These are phyloP conservation scores for Lotus japonicus DNA, from an alignment of 306 rosid species.

Conservation along the genomic window DNA sequence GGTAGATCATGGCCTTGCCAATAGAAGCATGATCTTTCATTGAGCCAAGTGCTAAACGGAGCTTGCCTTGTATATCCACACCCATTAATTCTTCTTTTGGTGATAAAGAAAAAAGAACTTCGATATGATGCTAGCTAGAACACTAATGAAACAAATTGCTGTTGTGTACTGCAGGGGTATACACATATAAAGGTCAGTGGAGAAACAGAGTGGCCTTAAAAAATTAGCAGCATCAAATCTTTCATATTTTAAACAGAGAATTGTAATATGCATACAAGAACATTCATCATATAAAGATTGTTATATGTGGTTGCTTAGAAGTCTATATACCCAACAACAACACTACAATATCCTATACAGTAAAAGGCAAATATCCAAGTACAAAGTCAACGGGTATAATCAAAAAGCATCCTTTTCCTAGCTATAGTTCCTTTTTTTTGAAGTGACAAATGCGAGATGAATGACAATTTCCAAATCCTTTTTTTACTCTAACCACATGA, in stretches of 20 bases:
- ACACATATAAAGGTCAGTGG: conserved; percentile 30
- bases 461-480: background rate
- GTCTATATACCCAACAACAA: conserved; percentile 28
- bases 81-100: conserved; percentile 20
- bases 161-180: conserved; percentile 17
- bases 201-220: conserved; percentile 11
- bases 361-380: conserved; percentile 24
- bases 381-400: conserved; percentile 43
- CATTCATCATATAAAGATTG: conserved; percentile 29
- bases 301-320: background rate
- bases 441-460: conserved; percentile 29
- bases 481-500: no score
- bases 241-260: conserved; percentile 20
- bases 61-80: conserved; percentile 43
- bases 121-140: background rate
- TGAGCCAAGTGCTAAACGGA: conserved; percentile 40
- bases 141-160: conserved; percentile 18
- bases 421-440: conserved; percentile 2
- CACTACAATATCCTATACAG: conserved; percentile 5
- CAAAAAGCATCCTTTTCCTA: conserved; percentile 22
- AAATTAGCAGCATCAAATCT: conserved; percentile 33
- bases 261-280: conserved; percentile 29
- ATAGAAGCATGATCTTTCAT: conserved; percentile 58
- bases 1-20: conserved; percentile 51
- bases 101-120: background rate